Conservation (phyloP, 805 yeast genomes). For the Pichia gijzeniarum region DNA sequence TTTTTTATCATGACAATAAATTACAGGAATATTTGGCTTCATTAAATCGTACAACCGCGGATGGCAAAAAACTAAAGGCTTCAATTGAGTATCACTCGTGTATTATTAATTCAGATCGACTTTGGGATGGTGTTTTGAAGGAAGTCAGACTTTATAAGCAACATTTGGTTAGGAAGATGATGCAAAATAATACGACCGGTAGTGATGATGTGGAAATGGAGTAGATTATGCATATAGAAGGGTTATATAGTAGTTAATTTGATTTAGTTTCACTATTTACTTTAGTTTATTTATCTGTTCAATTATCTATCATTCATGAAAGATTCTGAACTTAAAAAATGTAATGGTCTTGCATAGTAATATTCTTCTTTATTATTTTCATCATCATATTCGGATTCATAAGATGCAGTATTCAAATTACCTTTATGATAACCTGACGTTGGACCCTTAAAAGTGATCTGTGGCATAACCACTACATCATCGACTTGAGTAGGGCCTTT, state of each 20-base stretch:
- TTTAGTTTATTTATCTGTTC: too few species aligned
- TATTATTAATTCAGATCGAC: slow-evolving; percentile 9
- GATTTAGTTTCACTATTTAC: too few species aligned
- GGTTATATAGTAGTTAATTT: too few species aligned
- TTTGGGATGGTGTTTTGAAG: slow-evolving; percentile 11
- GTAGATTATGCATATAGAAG: neutral
- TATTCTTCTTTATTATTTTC: slow-evolving; percentile 23
- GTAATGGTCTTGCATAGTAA: slow-evolving; percentile 28
- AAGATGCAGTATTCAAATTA: slow-evolving; percentile 8
- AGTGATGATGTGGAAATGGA: neutral
- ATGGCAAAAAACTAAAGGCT: slow-evolving; percentile 12
- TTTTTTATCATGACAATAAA: slow-evolving; percentile 12
- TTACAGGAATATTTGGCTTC: slow-evolving; percentile 7
- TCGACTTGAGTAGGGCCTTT: slow-evolving; percentile 30
- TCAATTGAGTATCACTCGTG: slow-evolving; percentile 11
- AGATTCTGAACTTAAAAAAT: slow-evolving; percentile 24
- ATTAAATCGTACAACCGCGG: slow-evolving; percentile 14
- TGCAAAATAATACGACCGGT: neutral
- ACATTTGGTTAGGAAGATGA: neutral
- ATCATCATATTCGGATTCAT: slow-evolving; percentile 26
- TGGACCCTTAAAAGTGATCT: slow-evolving; percentile 25
- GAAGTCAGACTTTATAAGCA: slow-evolving; percentile 9
- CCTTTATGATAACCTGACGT: slow-evolving; percentile 13
- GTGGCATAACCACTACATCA: slow-evolving; percentile 29
- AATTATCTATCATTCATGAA: slow-evolving; percentile 1